Base-by-base conservation (phyloP, 2,329 filamentous ascomycete species). In the Aspergillus intermedius region DNA sequence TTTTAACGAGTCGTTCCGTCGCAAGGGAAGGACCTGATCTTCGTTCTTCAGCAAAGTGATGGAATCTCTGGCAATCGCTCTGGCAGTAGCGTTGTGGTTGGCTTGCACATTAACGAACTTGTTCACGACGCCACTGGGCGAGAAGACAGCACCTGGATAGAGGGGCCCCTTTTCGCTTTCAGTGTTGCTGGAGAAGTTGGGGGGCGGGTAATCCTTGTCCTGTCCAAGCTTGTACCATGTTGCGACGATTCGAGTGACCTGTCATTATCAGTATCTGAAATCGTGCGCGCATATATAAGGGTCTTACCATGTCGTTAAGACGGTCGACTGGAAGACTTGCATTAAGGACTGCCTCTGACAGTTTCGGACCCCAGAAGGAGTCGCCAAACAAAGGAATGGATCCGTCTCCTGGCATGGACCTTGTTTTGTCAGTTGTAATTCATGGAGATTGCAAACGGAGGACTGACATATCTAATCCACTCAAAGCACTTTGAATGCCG, bases 11-110 rank as follows among this genome's bases (percentile, higher is more conserved):
- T 65, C 64, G 46, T 60, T 66, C 1, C 58, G 62, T 1, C 54
- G 62, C 2, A 82, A 61, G 1, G 80, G 80, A 3, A 83, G 52
- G 1, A 74, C 71, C 2, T 80, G 72, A 44, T 80, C 76, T 17
- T 76, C 76, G 49, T 86, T 81, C 67, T 91, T 91, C 30, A 83
- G 65, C 23, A 83, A 59, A 0, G 79, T 80, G 44, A 81, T 76
- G 2, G 74, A 77, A 52, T 81, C 79, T 25, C 77, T 69, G 22
- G 78, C 76, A 28, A 82, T 71, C 9, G 74, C 69, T 44, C 75
- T 65, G 1, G 75, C 77, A 15, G 79, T 64, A 45, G 69, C 66
- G 12, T 75, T 75, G 54, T 82, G 79, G 47, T 79, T 66, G 1
- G 59, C 73, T 51, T 79, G 75, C 1, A 81, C 79, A 52, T 81